Evolutionary conservation across 1,139 yeast species (phyloP).

Genomic region (Suhomyces bribrorum): DNA sequence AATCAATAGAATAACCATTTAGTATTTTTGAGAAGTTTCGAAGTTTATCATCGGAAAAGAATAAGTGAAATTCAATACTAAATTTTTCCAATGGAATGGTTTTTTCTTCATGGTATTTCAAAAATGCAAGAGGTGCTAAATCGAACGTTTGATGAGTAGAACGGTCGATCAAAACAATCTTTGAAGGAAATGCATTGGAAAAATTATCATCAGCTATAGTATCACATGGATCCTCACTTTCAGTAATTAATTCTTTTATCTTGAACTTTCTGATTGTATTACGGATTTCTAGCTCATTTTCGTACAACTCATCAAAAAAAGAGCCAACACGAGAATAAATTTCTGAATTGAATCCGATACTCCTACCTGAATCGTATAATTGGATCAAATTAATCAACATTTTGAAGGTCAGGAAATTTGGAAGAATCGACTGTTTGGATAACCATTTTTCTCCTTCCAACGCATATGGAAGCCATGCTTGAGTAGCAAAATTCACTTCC

Average conservation of each 20-base stretch:
- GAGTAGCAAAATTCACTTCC: constrained; percentile 56
- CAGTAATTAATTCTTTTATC: constrained; percentile 35
- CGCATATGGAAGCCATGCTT: constrained; percentile 57
- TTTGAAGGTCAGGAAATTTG: constrained; percentile 52
- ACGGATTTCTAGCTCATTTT: constrained; percentile 46
- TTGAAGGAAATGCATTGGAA: constrained; percentile 52
- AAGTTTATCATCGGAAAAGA: constrained; percentile 55
- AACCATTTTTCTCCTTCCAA: constrained; percentile 55
- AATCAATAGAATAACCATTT: constrained; percentile 43
- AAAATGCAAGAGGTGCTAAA: constrained; percentile 48
- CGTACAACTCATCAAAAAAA: constrained; percentile 31
- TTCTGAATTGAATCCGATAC: constrained; percentile 30
- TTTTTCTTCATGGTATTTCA: constrained; percentile 25
- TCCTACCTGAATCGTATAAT: constrained; percentile 35
- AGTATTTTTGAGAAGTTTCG: constrained; percentile 35
- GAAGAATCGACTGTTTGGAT: constrained; percentile 47
- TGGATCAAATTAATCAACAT: constrained; percentile 50
- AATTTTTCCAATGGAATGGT: constrained; percentile 21
- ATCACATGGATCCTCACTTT: constrained; percentile 30
- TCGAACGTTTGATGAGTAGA: constrained; percentile 31
- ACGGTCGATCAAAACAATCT: constrained; percentile 41
- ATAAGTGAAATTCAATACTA: constrained; percentile 46
- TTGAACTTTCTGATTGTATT: constrained; percentile 33
- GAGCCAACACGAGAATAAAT: constrained; percentile 32
- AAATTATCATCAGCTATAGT: constrained; percentile 55